phyloP scores from a whole-genome alignment of 2,329 filamentous ascomycete genomes.

The Trichoderma aggressivum region DNA sequence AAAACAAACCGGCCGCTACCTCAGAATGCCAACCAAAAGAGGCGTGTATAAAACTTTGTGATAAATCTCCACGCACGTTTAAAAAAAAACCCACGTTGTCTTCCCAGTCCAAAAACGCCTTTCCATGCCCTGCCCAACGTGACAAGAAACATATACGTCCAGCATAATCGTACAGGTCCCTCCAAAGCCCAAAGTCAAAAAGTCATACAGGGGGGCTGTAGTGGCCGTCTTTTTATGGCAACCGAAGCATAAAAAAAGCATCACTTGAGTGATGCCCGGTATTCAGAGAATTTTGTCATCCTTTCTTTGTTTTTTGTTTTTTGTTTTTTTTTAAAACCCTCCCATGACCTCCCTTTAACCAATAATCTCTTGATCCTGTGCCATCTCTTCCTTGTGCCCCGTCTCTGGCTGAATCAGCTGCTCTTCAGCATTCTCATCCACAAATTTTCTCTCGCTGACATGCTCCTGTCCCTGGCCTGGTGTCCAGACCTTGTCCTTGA shows the following conservation, averaged over 20 bases:
- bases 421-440: conserved; percentile 64
- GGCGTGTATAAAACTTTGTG: conserved; percentile 16
- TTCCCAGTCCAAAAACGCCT: conserved; percentile 20
- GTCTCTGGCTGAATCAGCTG: conserved; percentile 68
- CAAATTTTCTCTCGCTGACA: conserved; percentile 85
- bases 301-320: neutral
- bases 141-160: conserved; percentile 21
- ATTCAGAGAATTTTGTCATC: conserved; percentile 19
- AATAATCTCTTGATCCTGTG: conserved; percentile 40
- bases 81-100: neutral
- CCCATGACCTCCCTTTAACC: conserved; percentile 26
- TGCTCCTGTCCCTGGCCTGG: conserved; percentile 59
- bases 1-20: conserved; percentile 6
- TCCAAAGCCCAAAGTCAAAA: conserved; percentile 8
- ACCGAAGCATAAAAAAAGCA: neutral
- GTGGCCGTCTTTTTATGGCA: conserved; percentile 1
- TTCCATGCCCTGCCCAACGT: conserved; percentile 23
- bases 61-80: conserved; percentile 4
- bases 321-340: neutral
- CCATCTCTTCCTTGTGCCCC: conserved; percentile 38
- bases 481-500: conserved; percentile 89
- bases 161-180: conserved; percentile 24
- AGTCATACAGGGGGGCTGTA: conserved; percentile 4
- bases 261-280: conserved; percentile 6
- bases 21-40: conserved; percentile 11